Evolutionary conservation across 352 stramenopile genomes (phyloP).

Genomic region (Pythium myriotylum): DNA sequence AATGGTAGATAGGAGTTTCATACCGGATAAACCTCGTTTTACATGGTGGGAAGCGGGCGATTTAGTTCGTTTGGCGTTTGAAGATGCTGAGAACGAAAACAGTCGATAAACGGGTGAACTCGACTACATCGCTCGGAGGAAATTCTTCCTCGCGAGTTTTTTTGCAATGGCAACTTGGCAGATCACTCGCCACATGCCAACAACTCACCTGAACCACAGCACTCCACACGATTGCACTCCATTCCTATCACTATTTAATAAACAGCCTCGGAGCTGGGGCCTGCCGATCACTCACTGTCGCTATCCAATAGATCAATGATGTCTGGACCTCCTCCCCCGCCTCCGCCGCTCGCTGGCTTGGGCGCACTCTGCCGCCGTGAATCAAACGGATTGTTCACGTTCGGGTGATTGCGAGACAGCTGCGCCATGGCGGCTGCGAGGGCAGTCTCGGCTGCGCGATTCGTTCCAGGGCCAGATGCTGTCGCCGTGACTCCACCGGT

Average conservation of each 20-base stretch:
- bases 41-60: too few relatives aligned
- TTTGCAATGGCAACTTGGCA: too few relatives aligned
- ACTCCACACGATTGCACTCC: too few relatives aligned
- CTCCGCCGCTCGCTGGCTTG: neutral
- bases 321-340: conserved; percentile 40
- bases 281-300: conserved; percentile 61
- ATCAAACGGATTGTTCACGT: conserved; percentile 55
- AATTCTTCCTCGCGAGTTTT: too few relatives aligned
- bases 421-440: conserved; percentile 67
- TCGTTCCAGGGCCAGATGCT: conserved; percentile 23
- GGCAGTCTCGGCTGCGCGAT: conserved; percentile 35
- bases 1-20: too few relatives aligned
- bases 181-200: too few relatives aligned
- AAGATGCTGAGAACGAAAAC: too few relatives aligned
- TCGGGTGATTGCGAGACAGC: conserved; percentile 56
- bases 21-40: too few relatives aligned
- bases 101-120: too few relatives aligned
- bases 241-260: conserved; percentile 1
- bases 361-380: conserved; percentile 34
- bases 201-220: too few relatives aligned
- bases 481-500: neutral
- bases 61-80: too few relatives aligned
- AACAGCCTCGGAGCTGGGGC: neutral
- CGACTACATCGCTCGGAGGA: too few relatives aligned
- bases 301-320: conserved; percentile 83